Conservation (phyloP, 805 yeast species). For the Millerago galiae region DNA sequence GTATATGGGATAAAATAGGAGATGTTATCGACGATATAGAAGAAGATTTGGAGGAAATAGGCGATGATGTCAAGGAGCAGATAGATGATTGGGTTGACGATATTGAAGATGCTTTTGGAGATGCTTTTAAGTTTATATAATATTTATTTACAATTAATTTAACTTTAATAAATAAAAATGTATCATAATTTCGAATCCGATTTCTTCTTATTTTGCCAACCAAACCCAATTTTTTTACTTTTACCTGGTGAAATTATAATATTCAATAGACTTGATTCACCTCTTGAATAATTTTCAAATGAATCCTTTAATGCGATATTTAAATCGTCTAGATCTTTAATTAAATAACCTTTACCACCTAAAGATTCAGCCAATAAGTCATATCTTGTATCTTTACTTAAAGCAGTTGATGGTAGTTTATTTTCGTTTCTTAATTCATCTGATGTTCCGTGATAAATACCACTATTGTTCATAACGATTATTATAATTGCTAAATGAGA, state of each 20-base stretch:
- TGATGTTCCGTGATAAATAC: slow-evolving; percentile 61
- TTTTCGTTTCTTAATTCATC: slow-evolving; percentile 24
- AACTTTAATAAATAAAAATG: not conserved
- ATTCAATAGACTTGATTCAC: slow-evolving; percentile 43
- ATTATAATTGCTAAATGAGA: slow-evolving; percentile 46
- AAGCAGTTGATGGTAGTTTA: slow-evolving; percentile 50
- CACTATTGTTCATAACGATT: slow-evolving; percentile 67
- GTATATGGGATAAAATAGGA: slow-evolving; percentile 9
- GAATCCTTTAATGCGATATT: slow-evolving; percentile 29
- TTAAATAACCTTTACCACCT: slow-evolving; percentile 51
- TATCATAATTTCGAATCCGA: slow-evolving; percentile 11
- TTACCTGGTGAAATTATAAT: slow-evolving; percentile 57
- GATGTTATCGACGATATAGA: slow-evolving; percentile 25
- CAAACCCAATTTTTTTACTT: slow-evolving; percentile 50
- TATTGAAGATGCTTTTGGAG: slow-evolving; percentile 14
- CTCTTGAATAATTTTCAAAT: slow-evolving; percentile 23
- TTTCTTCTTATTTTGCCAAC: slow-evolving; percentile 55
- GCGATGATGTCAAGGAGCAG: slow-evolving; percentile 6
- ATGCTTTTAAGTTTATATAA: not conserved
- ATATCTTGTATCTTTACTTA: slow-evolving; percentile 50
- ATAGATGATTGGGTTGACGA: slow-evolving; percentile 7
- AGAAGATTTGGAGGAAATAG: slow-evolving; percentile 23
- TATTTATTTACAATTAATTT: too few relatives aligned
- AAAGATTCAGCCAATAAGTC: slow-evolving; percentile 48
- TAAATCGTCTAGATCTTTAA: slow-evolving; percentile 36